Evolutionary conservation across 495 filamentous ascomycete genomes (phyloP).

Genomic region (Penicillium argentinense): DNA sequence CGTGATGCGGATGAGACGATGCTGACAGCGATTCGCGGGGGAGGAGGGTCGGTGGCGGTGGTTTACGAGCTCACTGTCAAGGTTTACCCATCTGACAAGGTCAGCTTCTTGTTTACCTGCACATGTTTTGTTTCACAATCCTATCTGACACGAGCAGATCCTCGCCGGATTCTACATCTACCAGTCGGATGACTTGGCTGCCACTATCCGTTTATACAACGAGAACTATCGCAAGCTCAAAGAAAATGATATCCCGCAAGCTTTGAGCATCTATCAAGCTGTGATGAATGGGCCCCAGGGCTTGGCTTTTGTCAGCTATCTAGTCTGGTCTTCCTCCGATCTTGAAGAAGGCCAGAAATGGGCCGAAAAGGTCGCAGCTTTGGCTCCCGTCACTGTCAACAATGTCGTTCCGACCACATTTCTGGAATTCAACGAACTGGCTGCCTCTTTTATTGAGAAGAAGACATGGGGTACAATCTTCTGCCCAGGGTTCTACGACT

Average conservation of each 20-base stretch:
- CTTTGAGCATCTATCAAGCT: conserved; percentile 9
- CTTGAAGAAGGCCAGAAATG: conserved; percentile 12
- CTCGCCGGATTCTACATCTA: conserved; percentile 11
- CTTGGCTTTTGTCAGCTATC: not conserved
- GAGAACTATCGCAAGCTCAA: conserved; percentile 6
- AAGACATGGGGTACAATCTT: conserved; percentile 5
- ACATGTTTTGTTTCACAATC: not conserved
- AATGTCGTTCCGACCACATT: conserved; percentile 11
- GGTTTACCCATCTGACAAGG: conserved; percentile 28
- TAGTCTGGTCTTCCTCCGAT: conserved; percentile 19
- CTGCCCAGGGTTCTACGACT: not conserved
- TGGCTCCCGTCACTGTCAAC: conserved; percentile 10
- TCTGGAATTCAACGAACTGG: conserved; percentile 5
- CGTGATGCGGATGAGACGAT: conserved; percentile 31
- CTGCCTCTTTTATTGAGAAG: not conserved
- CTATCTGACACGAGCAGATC: too few relatives aligned
- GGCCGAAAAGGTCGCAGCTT: conserved; percentile 8
- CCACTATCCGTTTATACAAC: conserved; percentile 7
- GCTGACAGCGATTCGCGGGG: conserved; percentile 37
- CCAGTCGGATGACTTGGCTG: conserved; percentile 7
- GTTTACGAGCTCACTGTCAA: conserved; percentile 38
- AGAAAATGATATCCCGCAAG: conserved; percentile 6
- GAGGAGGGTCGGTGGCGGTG: conserved; percentile 37
- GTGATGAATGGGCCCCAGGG: conserved; percentile 7
- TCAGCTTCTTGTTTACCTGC: conserved; percentile 6